Evolutionary conservation across 2,329 filamentous ascomycete species (phyloP).

Genomic region (Hymenoscyphus linearis): DNA sequence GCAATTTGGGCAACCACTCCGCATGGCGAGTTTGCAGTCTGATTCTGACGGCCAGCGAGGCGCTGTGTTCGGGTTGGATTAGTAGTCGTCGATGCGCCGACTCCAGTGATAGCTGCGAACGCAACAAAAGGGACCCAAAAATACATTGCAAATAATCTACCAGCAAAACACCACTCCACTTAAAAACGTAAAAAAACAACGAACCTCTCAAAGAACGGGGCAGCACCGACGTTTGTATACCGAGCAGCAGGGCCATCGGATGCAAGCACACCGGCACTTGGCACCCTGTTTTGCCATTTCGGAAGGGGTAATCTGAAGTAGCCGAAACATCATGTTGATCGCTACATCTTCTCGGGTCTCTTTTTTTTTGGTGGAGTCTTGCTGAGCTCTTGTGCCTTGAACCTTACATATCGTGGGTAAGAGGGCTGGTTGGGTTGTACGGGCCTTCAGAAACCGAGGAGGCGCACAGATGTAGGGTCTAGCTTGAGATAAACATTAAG

Average conservation of each 20-base stretch:
- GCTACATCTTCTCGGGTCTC: not conserved
- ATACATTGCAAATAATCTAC: not conserved
- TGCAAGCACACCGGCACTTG: not conserved
- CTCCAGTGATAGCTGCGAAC: not conserved
- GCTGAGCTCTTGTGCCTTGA: not conserved
- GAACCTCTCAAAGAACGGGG: not conserved
- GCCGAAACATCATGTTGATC: not conserved
- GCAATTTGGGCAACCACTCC: constrained; percentile 2
- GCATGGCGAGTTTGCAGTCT: not conserved
- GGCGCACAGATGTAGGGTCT: not conserved
- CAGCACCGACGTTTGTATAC: constrained; percentile 1
- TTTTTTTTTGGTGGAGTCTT: not conserved
- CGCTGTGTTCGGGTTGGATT: not conserved
- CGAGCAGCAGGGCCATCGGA: not conserved
- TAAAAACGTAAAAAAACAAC: not conserved
- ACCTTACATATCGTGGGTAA: constrained; percentile 1
- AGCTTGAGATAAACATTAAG: not conserved
- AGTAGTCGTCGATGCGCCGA: not conserved
- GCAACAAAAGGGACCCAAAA: not conserved
- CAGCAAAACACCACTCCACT: not conserved
- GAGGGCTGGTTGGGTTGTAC: not conserved
- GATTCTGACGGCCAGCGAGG: not conserved
- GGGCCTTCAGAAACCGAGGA: constrained; percentile 1
- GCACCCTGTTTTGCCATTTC: constrained; percentile 1
- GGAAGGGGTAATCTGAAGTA: not conserved